A percentile compares a stretch with the other conserved stretches of the same genome.
Conservation (phyloP, 495 filamentous ascomycete genomes). For the Aspergillus saccharolyticus region DNA sequence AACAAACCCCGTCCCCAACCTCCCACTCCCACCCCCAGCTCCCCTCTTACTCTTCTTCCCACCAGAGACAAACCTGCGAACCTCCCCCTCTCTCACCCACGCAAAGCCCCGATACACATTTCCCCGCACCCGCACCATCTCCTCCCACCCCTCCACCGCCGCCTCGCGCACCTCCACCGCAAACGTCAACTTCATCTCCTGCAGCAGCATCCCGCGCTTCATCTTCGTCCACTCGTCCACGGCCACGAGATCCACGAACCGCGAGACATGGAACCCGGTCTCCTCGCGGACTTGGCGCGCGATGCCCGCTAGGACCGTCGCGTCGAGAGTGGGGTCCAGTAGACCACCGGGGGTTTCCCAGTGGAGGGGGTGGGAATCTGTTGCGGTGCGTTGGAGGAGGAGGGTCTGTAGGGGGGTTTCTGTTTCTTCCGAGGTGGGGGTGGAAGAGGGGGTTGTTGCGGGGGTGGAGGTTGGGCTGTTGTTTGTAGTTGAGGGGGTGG, state of each 20-base stretch:
- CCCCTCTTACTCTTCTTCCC: neutral
- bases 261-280: constrained; percentile 47
- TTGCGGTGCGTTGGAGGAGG: constrained; percentile 47
- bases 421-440: neutral
- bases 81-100: neutral
- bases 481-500: too few species aligned
- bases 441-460: neutral
- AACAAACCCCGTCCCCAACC: neutral
- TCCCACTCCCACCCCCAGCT: neutral
- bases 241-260: constrained; percentile 39
- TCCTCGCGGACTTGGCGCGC: constrained; percentile 57
- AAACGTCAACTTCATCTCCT: constrained; percentile 33
- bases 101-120: neutral
- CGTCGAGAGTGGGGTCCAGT: constrained; percentile 28
- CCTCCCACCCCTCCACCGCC: neutral
- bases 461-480: neutral
- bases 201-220: constrained; percentile 10
- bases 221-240: constrained; percentile 28
- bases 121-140: neutral
- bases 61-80: neutral
- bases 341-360: constrained; percentile 60
- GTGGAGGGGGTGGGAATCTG: constrained; percentile 38
- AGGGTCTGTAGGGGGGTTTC: too few species aligned
- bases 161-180: constrained; percentile 29
- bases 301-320: constrained; percentile 48